phyloP scores from a whole-genome alignment of 495 filamentous ascomycete genomes.

The Hapsidospora chrysogenum region DNA sequence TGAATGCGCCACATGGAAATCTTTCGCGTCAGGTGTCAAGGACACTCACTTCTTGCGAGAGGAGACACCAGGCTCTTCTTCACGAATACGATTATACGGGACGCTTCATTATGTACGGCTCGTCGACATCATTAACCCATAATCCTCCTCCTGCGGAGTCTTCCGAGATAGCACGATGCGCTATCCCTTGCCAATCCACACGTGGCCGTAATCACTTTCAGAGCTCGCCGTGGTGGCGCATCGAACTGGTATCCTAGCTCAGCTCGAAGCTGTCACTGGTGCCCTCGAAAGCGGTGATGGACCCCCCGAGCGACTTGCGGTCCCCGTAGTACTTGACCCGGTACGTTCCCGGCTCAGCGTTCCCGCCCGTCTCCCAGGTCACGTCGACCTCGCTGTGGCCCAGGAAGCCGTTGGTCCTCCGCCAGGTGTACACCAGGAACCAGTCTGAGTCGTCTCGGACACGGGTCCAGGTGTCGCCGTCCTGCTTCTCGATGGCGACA shows the following conservation, averaged over 20 bases:
- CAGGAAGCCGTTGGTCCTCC: conserved; percentile 49
- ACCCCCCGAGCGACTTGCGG: conserved; percentile 49
- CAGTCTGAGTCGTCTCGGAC: conserved; percentile 66
- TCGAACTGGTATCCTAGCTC: background rate
- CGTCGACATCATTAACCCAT: too few relatives aligned
- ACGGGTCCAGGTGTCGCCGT: conserved; percentile 40
- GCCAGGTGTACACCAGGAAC: conserved; percentile 69
- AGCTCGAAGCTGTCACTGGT: conserved; percentile 45
- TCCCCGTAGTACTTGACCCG: conserved; percentile 79
- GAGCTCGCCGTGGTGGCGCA: background rate
- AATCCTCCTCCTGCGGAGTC: too few relatives aligned
- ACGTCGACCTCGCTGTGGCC: conserved; percentile 67
- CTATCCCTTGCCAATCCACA: too few relatives aligned
- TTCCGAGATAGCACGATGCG: too few relatives aligned
- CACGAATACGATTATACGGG: too few relatives aligned
- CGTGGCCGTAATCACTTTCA: too few relatives aligned
- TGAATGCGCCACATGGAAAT: too few relatives aligned
- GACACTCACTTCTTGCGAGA: too few relatives aligned
- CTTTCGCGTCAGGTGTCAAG: too few relatives aligned
- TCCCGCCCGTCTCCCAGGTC: conserved; percentile 55
- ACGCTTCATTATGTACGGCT: too few relatives aligned
- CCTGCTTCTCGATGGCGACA: conserved; percentile 51
- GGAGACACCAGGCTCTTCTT: too few relatives aligned
- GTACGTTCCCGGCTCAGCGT: conserved; percentile 48
- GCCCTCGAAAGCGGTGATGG: conserved; percentile 56